Base-by-base conservation (phyloP, 768 basidiomycete species). In the Tylopilus rubrobrunneus region DNA sequence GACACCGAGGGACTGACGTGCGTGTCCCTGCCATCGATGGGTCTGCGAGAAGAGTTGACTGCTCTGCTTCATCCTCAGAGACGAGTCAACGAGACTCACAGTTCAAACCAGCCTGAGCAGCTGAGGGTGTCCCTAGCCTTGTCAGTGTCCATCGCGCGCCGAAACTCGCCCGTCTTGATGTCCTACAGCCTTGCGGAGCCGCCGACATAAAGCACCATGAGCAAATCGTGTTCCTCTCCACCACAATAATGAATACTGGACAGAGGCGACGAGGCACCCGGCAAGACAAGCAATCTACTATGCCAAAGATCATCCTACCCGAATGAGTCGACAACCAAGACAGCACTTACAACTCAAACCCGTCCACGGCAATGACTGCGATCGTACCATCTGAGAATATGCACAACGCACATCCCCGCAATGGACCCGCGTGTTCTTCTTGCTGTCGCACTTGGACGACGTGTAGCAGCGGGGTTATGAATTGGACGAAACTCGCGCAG, bases 181-280 rank as follows among this genome's bases (percentile, higher is more conserved):
- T 98, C 91, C 93, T 96, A 99, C 2, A 95, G 71, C 40, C 97
- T 77, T 1, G 89, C 90, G 50, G 85, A 81, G 2, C 81, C 84
- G 56, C 89, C 85, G 3, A 75, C 75, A 67, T 98, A 98, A 1
- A 87, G 69, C 7, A 95, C 71, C 48, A 97, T 64, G 28, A 97
- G 67, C 53, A 90, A 85, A 50, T 86, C 79, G n/a, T 65, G 65
- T 15, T 66, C 67, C 42, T 64, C 65, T 28, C 69, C 68, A 15
- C 78, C 84, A 11, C 82, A 76, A 8, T 90, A 67, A 62, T 82
- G 90, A 15, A 96, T 67, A 42, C 77, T 69, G 34, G 73, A 70
- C 19, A 98, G 73, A 0, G 84, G 82, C 0, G 84, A 79, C n/a
- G 80, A 77, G 1, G 92, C 79, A 7, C 90, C 92, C 7, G 96